Conservation (phyloP, 148 eudicot species). For the Cornus controversa region DNA sequence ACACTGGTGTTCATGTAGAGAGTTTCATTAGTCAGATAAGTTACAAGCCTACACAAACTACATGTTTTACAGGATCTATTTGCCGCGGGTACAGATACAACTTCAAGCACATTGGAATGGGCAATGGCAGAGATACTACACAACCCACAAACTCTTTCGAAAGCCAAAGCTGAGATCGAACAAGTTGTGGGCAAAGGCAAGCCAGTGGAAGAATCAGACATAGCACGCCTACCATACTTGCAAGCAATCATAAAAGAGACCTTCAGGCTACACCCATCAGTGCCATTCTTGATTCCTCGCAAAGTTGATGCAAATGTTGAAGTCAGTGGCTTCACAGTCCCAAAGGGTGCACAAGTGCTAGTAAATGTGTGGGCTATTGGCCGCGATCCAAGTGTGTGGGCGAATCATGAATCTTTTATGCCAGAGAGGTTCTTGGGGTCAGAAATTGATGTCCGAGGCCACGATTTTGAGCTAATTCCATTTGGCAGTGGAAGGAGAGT, state of each 20-base stretch:
- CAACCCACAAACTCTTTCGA: conserved; percentile 26
- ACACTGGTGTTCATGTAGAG: no score
- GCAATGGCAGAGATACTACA: conserved; percentile 41
- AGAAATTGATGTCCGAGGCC: conserved; percentile 32
- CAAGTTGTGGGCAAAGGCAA: conserved; percentile 21
- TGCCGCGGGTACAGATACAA: conserved; percentile 36
- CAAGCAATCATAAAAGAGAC: conserved; percentile 40
- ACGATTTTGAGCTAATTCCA: conserved; percentile 33
- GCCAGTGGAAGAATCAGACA: conserved; percentile 26
- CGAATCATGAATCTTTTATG: conserved; percentile 24
- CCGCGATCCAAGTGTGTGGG: conserved; percentile 32
- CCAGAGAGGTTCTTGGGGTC: conserved; percentile 37
- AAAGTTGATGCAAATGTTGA: conserved; percentile 16
- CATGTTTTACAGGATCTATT: conserved; percentile 24
- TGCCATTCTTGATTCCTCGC: conserved; percentile 37
- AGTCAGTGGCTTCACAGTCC: conserved; percentile 20
- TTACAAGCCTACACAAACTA: no score
- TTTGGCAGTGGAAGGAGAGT: conserved; percentile 33
- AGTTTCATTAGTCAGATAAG: no score
- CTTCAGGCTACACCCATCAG: conserved; percentile 36
- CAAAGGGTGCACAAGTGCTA: conserved; percentile 35
- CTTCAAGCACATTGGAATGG: conserved; percentile 44
- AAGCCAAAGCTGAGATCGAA: conserved; percentile 27
- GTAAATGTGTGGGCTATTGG: conserved; percentile 48
- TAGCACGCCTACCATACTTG: conserved; percentile 25